Percentiles rank a stretch among this genome's conserved stretches.
Evolutionary conservation across 73 alveolate genomes (phyloP).

Genomic region (Paramecium tetraurelia): DNA sequence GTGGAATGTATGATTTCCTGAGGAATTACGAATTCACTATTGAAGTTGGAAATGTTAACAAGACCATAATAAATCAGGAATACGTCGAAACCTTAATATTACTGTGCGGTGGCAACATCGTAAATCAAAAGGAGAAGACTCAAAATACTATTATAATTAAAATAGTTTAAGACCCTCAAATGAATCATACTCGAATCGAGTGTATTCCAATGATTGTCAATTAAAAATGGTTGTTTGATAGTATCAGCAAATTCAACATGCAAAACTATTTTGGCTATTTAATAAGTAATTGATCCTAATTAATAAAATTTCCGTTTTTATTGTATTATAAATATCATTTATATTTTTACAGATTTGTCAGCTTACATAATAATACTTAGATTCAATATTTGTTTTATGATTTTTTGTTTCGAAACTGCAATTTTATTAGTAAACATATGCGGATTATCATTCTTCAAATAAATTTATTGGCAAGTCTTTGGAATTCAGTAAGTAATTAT

Average conservation of each 20-base stretch:
- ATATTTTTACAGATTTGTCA: constrained; percentile 19
- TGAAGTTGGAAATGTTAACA: neutral
- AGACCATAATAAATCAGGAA: neutral
- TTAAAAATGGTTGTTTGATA: constrained; percentile 16
- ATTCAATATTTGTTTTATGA: neutral
- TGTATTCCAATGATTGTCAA: neutral
- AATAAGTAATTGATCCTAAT: neutral
- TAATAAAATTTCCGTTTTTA: neutral
- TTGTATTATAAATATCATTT: neutral
- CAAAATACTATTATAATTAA: neutral
- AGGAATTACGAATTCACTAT: neutral
- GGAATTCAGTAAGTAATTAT: neutral
- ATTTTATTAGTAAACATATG: neutral
- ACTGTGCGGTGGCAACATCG: neutral
- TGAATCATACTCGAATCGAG: neutral
- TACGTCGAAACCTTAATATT: neutral
- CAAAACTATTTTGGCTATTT: neutral
- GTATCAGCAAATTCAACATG: neutral
- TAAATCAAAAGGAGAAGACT: neutral
- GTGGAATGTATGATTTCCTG: neutral
- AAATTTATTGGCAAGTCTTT: constrained; percentile 15
- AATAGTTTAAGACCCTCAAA: neutral
- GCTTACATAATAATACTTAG: neutral
- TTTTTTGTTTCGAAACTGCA: constrained; percentile 16
- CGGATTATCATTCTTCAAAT: neutral